Base-by-base conservation (phyloP, 352 stramenopile genomes). In the Pythium sukuiense region DNA sequence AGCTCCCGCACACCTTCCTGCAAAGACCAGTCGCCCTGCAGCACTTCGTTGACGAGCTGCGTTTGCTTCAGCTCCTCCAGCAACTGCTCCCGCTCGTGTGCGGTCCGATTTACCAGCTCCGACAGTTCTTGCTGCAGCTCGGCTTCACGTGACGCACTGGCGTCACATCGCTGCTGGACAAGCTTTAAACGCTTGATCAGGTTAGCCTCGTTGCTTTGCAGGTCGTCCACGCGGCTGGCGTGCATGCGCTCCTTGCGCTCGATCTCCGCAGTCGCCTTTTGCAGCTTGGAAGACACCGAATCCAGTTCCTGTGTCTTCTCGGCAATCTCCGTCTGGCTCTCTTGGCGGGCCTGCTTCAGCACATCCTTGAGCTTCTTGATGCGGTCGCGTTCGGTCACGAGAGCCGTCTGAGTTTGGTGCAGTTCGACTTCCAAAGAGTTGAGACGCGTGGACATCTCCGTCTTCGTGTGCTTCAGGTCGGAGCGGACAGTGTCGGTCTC, bases 91-190 rank as follows among this genome's bases (percentile, higher is more conserved):
- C 81, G 70, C 76, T 77, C 64, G 80, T 84, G 57, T 76, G 72
- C 69, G 72, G 80, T 52, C 81, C 81, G 50, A 37, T n/a, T 50
- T 8, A 70, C 32, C 26, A 75, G 30, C 26, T 69, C 63, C 1
- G 54, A 49, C 35, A 92, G 53, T 46, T 86, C 80, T n/a, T 72
- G 75, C 57, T 90, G 80, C 13, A 93, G 61, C 43, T 89, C 79
- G 20, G 68, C 63, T 13, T 85, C 63, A 20, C 69, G 52, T 18
- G 53, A 68, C 6, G 63, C 53, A 46, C 20, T 61, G 30, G 63
- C 53, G 60, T 75, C 69, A 24, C 58, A 71, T 13, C 63, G 58
- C 29, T 75, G 62, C 20, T 75, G 69, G 0, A 71, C 50, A 11
- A 65, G 46, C 55, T 75, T 75, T 2, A 75, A 29, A 16, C 63